Conservation (phyloP, 2,329 filamentous ascomycete species). For the Sarocladiaceae sp. region DNA sequence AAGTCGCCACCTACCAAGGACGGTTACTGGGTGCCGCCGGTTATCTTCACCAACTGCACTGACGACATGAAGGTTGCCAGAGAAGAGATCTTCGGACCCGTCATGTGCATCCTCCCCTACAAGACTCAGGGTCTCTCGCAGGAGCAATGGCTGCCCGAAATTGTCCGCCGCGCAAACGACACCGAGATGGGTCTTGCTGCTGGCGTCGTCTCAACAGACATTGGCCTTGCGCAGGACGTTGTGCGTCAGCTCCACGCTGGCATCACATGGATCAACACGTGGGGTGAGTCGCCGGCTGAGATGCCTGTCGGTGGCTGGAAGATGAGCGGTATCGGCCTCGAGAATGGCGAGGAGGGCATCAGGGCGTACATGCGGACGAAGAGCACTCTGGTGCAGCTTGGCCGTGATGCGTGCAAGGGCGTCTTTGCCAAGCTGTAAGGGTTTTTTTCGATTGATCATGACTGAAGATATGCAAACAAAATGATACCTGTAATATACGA, state of each 20-base stretch:
- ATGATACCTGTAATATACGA: neutral
- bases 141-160: conserved; percentile 55
- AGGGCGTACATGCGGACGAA: conserved; percentile 83
- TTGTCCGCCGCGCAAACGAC: conserved; percentile 68
- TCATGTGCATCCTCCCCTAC: conserved; percentile 78
- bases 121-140: conserved; percentile 33
- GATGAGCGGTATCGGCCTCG: conserved; percentile 79
- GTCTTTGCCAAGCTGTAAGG: conserved; percentile 68
- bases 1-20: conserved; percentile 43
- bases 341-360: conserved; percentile 77
- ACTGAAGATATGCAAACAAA: neutral
- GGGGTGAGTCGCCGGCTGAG: conserved; percentile 88
- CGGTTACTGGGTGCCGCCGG: conserved; percentile 83
- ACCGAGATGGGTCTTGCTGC: conserved; percentile 78
- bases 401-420: conserved; percentile 53
- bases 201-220: conserved; percentile 74
- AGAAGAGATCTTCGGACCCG: conserved; percentile 87
- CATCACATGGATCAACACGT: conserved; percentile 90
- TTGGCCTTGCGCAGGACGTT: conserved; percentile 70
- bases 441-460: too few species aligned
- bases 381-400: conserved; percentile 82
- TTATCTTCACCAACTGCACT: conserved; percentile 80
- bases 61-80: conserved; percentile 75
- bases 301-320: conserved; percentile 95
- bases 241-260: conserved; percentile 71